Evolutionary conservation across 2,329 filamentous ascomycete genomes (phyloP).

Genomic region (Pseudocercospora ulei): DNA sequence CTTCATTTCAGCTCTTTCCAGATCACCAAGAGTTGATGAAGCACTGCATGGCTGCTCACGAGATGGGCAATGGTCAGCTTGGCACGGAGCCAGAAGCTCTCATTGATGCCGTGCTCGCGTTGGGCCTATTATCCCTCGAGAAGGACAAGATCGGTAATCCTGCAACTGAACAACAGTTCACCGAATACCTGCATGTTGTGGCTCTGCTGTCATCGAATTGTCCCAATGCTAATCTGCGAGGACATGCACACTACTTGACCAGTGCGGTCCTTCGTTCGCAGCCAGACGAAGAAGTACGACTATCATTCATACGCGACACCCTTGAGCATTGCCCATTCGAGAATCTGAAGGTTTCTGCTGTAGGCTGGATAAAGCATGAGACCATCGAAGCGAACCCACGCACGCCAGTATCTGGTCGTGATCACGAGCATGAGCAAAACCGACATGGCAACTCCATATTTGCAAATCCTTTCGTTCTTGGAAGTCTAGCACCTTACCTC

Average conservation of each 20-base stretch:
- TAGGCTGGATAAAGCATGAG: conserved; percentile 53
- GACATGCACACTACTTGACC: conserved; percentile 43
- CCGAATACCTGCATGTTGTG: conserved; percentile 44
- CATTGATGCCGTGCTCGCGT: conserved; percentile 46
- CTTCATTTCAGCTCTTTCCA: conserved; percentile 44
- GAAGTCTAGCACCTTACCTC: conserved; percentile 44
- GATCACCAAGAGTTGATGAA: conserved; percentile 45
- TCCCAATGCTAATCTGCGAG: conserved; percentile 41
- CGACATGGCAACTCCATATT: conserved; percentile 36
- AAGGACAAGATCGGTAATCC: conserved; percentile 41
- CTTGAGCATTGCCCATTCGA: conserved; percentile 47
- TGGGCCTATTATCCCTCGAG: conserved; percentile 45
- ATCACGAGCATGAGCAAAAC: conserved; percentile 14
- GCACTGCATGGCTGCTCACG: conserved; percentile 42
- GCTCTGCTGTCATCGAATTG: conserved; percentile 44
- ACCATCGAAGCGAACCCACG: conserved; percentile 42
- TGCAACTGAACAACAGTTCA: conserved; percentile 44
- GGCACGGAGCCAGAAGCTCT: conserved; percentile 45
- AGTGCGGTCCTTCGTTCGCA: conserved; percentile 46
- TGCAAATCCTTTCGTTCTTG: conserved; percentile 41
- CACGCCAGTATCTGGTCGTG: conserved; percentile 21
- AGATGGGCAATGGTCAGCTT: conserved; percentile 33
- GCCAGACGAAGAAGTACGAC: conserved; percentile 44
- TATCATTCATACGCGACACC: conserved; percentile 48
- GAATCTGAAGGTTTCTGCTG: conserved; percentile 49